A percentile compares a stretch with the other conserved stretches of the same genome.
These are phyloP conservation scores for Cladosporium sp. DNA, from an alignment of 2,329 filamentous ascomycete genomes.

Conservation along the genomic window DNA sequence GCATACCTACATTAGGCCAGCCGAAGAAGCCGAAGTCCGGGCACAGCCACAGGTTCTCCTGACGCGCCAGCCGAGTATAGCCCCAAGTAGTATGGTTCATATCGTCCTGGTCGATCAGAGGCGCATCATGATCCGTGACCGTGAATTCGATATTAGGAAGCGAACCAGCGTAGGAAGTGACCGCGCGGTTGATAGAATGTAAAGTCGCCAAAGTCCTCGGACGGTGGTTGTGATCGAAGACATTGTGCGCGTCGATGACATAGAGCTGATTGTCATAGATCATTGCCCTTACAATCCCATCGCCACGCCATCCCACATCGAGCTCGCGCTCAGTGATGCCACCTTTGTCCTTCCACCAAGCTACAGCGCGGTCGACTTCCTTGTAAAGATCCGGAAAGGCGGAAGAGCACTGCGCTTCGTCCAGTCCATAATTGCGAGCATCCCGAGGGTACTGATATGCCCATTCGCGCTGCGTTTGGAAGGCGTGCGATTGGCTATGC, in stretches of 20 bases:
- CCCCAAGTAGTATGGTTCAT: constrained; percentile 36
- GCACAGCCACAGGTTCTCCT: constrained; percentile 44
- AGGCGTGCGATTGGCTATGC: constrained; percentile 11
- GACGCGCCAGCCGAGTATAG: constrained; percentile 34
- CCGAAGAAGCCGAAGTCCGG: constrained; percentile 53
- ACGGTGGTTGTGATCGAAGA: constrained; percentile 26
- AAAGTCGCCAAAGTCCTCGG: constrained; percentile 35
- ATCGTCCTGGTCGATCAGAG: constrained; percentile 21
- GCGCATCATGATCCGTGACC: constrained; percentile 43
- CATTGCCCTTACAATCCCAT: constrained; percentile 33
- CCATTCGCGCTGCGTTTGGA: constrained; percentile 15
- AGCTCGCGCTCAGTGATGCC: constrained; percentile 27
- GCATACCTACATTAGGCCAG: constrained; percentile 45
- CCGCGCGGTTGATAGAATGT: constrained; percentile 46
- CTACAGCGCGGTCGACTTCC: constrained; percentile 28
- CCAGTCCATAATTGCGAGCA: constrained; percentile 26
- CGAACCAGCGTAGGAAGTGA: constrained; percentile 37
- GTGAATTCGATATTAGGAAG: constrained; percentile 50
- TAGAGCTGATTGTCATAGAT: constrained; percentile 36
- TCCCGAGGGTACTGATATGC: constrained; percentile 23
- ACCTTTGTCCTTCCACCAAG: constrained; percentile 21
- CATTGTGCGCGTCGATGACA: constrained; percentile 31
- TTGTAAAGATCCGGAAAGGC: constrained; percentile 31
- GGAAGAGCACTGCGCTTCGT: constrained; percentile 25
- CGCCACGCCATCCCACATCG: constrained; percentile 27